A percentile compares a stretch with the other conserved stretches of the same genome.
Evolutionary conservation across 305 asterid species (phyloP).

Genomic region (Fraxinus ornus): DNA sequence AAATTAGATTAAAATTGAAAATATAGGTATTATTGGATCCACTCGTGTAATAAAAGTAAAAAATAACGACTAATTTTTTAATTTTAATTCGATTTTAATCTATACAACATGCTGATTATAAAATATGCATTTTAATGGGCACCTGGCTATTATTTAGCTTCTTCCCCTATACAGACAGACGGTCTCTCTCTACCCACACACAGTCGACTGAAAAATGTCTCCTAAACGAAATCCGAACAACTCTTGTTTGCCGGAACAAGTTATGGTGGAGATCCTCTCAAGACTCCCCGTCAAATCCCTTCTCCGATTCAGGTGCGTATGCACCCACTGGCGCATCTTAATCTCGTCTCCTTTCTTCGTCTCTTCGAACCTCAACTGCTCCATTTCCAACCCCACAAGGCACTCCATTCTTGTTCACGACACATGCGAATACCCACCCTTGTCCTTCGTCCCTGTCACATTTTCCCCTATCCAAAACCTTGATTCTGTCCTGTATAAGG

Average conservation of each 20-base stretch:
- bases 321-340: not conserved
- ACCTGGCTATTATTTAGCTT: not conserved
- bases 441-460: not conserved
- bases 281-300: constrained; percentile 5
- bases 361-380: constrained; percentile 3
- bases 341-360: not conserved
- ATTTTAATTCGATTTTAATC: too few relatives aligned
- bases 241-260: not conserved
- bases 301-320: constrained; percentile 5
- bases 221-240: not conserved
- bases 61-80: too few relatives aligned
- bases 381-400: not conserved
- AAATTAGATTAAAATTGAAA: too few relatives aligned
- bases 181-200: not conserved
- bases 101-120: too few relatives aligned
- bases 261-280: not conserved
- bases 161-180: not conserved
- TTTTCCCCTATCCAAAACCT: not conserved
- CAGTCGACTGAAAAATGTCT: not conserved
- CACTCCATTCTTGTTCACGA: not conserved
- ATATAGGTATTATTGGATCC: too few relatives aligned
- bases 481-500: not conserved
- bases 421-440: not conserved
- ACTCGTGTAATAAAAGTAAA: too few relatives aligned
- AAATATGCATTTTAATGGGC: not conserved